Evolutionary conservation across 768 basidiomycete species (phyloP), one percentile per base, ranked within the genome.

Genomic region (Leccinellum albellum): DNA sequence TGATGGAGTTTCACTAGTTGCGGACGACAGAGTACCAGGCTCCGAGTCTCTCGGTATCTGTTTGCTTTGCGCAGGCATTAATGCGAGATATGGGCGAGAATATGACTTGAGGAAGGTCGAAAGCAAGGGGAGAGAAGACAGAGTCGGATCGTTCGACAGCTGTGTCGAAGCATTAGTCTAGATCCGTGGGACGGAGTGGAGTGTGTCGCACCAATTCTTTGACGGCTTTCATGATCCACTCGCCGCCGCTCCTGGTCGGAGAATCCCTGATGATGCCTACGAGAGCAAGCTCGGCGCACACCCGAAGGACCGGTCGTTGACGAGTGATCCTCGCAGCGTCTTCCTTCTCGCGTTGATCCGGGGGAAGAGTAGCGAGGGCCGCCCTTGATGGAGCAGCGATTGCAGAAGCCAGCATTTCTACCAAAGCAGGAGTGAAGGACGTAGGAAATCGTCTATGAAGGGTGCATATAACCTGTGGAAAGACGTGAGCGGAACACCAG

Each of bases 71-170:
- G 71, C 78, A 1, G 87, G 82, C 0, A 73, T 72, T 51, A 91
- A 78, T n/a, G 95, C 94, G 48, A 98, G 85, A 73, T 86, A 99
- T 0, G 92, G 89, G 7, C 86, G 81, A 7, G 88, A 85, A 69
- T 93, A 97, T n/a, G 89, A 84, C 71, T 97, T 98, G 61, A 98
- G 82, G 70, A 98, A 98, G 0, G 89, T 94, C 8, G 91, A 83
- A 31, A 98, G 81, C 46, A 99, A 79, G 0, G 97, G 97, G 20
- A 98, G 75, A 7, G 96, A 97, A 12, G 87, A 89, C 37, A 93
- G 76, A 21, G 82, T 81, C 3, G 94, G 89, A 67, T 98, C 95
- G 67, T 89, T 89, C 1, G 91, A 91, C 46, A 98, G 74, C 94
- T 98, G 63, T 26, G 35, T 60, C 58, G 55, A 28, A 35, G 31